Evolutionary conservation across 1,284 basidiomycete genomes (phyloP), one percentile per base, ranked within the genome.

Genomic region (Marasmius fiardii): DNA sequence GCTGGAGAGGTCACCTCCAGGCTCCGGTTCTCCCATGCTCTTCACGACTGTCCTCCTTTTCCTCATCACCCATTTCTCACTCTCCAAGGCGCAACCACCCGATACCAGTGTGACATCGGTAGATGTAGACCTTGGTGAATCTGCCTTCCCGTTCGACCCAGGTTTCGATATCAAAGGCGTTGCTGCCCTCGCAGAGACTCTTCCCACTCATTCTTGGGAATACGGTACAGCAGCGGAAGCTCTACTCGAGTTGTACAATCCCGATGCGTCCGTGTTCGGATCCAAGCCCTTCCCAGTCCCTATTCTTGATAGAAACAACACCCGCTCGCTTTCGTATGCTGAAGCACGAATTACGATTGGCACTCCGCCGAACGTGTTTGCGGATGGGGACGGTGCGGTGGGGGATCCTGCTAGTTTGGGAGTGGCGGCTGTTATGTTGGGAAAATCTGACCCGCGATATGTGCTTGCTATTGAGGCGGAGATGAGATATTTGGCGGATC

Each of bases 121-220:
- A n/a, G n/a, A n/a, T n/a, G n/a, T n/a, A n/a, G n/a, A n/a, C n/a
- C n/a, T n/a, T n/a, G n/a, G 44, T 16, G 28, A 26, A 26, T 51
- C 61, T 23, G 58, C 68, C 0, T 67, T 74, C 31, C 69, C 74
- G 0, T 72, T 69, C 53, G 60, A 64, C 47, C 73, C 74, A 4
- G 74, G 75, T 18, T 77, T 77, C 63, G 65, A 73, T 61, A 73
- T 78, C 52, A 34, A 66, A 41, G 64, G 60, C n/a, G 74, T 75
- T 18, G 57, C 67, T 14, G 56, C 59, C 3, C 60, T 71, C 12
- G 74, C 75, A 6, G 43, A 64, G 21, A 55, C 63, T 1, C 65
- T 77, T 10, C 73, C 76, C 1, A 67, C 71, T 0, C 74, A 74
- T 56, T 77, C 75, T 11, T 78, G 76, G 77, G 76, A 78, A 54